These are phyloP conservation scores for Botrytis elliptica DNA, from an alignment of 2,329 filamentous ascomycete species.

Conservation along the genomic window DNA sequence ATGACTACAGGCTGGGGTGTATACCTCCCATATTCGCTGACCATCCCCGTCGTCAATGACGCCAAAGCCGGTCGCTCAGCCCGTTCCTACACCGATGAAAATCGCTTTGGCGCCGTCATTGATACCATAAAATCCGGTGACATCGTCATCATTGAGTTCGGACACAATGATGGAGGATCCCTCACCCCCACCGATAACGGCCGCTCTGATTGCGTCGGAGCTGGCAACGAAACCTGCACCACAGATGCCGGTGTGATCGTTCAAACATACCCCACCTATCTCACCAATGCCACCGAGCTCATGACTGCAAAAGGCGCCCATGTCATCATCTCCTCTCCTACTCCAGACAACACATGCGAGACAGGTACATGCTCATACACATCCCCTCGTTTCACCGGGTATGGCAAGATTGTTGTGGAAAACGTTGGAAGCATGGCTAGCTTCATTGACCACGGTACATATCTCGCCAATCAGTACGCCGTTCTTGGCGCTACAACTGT, in stretches of 20 bases:
- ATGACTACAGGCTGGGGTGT: constrained; percentile 57
- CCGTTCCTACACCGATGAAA: constrained; percentile 64
- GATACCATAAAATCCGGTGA: constrained; percentile 39
- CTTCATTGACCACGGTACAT: constrained; percentile 59
- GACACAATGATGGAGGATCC: constrained; percentile 66
- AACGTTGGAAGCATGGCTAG: constrained; percentile 41
- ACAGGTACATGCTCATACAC: constrained; percentile 48
- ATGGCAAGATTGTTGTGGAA: constrained; percentile 49
- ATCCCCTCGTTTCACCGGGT: constrained; percentile 56
- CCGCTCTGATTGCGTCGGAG: constrained; percentile 54
- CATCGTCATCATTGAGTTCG: constrained; percentile 58
- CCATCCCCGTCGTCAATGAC: constrained; percentile 56
- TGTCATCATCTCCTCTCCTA: constrained; percentile 60
- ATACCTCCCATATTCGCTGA: constrained; percentile 54
- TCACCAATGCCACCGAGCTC: constrained; percentile 32
- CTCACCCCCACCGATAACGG: constrained; percentile 55
- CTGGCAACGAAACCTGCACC: constrained; percentile 48
- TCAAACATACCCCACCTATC: constrained; percentile 37
- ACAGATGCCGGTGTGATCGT: constrained; percentile 47
- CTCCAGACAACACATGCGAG: constrained; percentile 64
- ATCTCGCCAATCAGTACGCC: constrained; percentile 51
- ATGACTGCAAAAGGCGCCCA: constrained; percentile 54
- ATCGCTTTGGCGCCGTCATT: constrained; percentile 59
- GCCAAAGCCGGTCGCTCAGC: constrained; percentile 66
- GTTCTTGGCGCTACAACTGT: constrained; percentile 47